Evolutionary conservation across 257 asterid species (phyloP).

Genomic region (Jaltomata sinuosa): DNA sequence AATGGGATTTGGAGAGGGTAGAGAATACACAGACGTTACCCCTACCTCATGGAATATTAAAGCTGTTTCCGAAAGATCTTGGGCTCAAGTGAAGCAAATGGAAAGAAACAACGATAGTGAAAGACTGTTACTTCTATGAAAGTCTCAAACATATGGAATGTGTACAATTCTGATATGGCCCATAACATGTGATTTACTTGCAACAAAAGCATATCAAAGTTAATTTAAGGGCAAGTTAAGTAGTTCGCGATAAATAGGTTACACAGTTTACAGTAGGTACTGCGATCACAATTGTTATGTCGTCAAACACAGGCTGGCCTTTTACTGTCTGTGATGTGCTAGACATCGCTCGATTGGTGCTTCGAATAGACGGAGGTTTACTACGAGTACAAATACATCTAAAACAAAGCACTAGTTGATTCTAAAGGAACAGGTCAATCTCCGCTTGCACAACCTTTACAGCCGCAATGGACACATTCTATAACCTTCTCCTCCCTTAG

Average conservation of each 20-base stretch:
- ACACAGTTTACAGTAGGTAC: neutral
- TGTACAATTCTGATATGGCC: neutral
- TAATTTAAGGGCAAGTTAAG: neutral
- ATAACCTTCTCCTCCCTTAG: conserved; percentile 86
- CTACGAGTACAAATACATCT: neutral
- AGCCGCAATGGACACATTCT: conserved; percentile 88
- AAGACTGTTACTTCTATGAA: too few species aligned
- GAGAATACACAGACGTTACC: too few species aligned
- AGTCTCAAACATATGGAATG: too few species aligned
- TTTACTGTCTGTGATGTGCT: neutral
- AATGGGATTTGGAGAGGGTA: too few species aligned
- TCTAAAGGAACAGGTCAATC: conserved; percentile 34
- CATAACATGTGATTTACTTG: neutral
- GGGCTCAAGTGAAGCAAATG: too few species aligned
- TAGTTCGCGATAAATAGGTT: neutral
- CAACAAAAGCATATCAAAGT: neutral
- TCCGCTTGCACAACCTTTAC: conserved; percentile 86
- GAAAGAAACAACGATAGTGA: too few species aligned
- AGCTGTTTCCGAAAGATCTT: too few species aligned
- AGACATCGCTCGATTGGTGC: neutral
- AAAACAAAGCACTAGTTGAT: neutral
- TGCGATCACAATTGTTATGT: neutral
- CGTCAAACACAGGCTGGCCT: neutral
- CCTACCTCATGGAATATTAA: too few species aligned
- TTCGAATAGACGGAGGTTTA: neutral